Percentiles rank a stretch among this genome's conserved stretches.
Conservation (phyloP, 106 monocot species). For the Dioscorea zingiberensis region DNA sequence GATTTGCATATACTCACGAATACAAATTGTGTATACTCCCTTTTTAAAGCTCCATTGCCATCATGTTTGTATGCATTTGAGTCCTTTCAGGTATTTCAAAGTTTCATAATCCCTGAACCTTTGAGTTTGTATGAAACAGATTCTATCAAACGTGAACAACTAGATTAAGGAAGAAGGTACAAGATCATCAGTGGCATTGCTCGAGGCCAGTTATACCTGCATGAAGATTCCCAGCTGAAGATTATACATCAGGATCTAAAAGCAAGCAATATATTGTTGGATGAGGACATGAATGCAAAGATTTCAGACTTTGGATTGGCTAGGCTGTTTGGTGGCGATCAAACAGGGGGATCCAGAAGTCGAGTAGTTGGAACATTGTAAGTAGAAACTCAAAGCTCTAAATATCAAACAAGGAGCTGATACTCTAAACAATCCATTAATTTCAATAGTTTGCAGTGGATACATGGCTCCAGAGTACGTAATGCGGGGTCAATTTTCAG, state of each 20-base stretch:
- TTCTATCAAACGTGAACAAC: not conserved
- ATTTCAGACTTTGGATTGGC: constrained; percentile 7
- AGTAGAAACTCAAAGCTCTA: not conserved
- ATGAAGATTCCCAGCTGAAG: not conserved
- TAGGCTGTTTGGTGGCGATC: not conserved
- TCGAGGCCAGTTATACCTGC: constrained; percentile 2
- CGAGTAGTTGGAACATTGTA: constrained; percentile 8
- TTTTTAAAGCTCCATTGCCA: too few species aligned
- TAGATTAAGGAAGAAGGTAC: constrained; percentile 1
- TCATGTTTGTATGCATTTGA: not conserved
- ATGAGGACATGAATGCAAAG: constrained; percentile 3
- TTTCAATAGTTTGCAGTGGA: constrained; percentile 10
- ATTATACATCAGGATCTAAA: constrained; percentile 7
- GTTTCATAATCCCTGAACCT: too few species aligned
- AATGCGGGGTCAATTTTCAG: not conserved
- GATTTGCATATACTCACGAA: too few species aligned
- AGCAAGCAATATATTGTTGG: constrained; percentile 3
- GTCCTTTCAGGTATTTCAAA: not conserved
- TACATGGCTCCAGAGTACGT: constrained; percentile 17
- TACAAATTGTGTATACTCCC: too few species aligned
- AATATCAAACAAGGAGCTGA: not conserved
- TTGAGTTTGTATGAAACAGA: not conserved
- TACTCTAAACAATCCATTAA: not conserved
- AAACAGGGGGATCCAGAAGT: not conserved
- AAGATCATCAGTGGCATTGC: not conserved